Evolutionary conservation across 2,329 filamentous ascomycete species (phyloP).

Genomic region (Xylaria sp.): DNA sequence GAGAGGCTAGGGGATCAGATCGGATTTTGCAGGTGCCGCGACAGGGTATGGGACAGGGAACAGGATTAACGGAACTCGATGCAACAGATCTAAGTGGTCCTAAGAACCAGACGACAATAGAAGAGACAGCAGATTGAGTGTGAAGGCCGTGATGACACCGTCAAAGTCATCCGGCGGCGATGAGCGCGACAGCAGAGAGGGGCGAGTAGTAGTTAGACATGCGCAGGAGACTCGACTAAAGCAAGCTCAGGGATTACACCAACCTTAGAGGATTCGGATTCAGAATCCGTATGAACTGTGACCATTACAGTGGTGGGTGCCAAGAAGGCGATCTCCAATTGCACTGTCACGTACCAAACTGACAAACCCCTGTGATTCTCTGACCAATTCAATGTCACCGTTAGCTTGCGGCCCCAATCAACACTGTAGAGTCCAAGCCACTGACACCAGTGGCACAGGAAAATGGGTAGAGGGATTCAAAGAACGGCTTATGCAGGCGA

Average conservation of each 20-base stretch:
- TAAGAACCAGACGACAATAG: neutral
- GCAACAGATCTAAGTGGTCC: conserved; percentile 13
- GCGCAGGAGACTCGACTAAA: conserved; percentile 25
- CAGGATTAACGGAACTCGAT: conserved; percentile 15
- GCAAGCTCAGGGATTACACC: conserved; percentile 38
- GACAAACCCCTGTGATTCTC: conserved; percentile 28
- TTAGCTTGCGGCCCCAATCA: conserved; percentile 36
- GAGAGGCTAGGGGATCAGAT: conserved; percentile 30
- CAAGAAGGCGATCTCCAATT: conserved; percentile 37
- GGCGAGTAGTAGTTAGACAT: neutral
- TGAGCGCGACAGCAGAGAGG: neutral
- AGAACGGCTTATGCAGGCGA: conserved; percentile 26
- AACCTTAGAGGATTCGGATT: conserved; percentile 38
- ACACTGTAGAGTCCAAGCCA: conserved; percentile 20
- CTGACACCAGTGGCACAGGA: conserved; percentile 22
- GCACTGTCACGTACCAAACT: conserved; percentile 35
- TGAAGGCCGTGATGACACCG: neutral
- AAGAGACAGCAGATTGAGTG: neutral
- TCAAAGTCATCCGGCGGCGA: neutral
- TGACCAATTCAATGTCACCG: conserved; percentile 35
- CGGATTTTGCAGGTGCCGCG: conserved; percentile 30
- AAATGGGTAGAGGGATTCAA: conserved; percentile 12
- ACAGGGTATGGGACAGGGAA: conserved; percentile 30
- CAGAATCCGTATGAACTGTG: conserved; percentile 30
- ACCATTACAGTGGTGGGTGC: conserved; percentile 37